Percentiles rank a stretch among this genome's conserved stretches.
These are phyloP conservation scores for Pseudogymnoascus sp. DNA, from an alignment of 2,329 filamentous ascomycete genomes.

Conservation along the genomic window DNA sequence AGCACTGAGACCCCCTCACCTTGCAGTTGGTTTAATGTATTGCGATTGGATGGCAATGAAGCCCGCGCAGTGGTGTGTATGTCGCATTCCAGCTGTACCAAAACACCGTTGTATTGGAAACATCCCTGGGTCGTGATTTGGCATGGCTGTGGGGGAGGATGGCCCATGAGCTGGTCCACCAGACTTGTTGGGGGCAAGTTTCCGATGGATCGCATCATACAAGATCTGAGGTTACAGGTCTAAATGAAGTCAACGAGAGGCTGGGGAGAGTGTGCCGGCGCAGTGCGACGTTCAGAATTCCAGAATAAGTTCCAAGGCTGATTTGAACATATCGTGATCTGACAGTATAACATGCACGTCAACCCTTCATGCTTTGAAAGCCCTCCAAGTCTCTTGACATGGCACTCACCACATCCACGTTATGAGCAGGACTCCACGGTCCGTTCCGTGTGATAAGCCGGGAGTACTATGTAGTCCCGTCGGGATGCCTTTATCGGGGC, in stretches of 20 bases:
- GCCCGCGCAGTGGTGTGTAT: neutral
- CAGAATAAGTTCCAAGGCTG: slow-evolving; percentile 3
- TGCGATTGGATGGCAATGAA: neutral
- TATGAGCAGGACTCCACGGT: neutral
- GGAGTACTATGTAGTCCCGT: neutral
- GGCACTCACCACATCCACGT: neutral
- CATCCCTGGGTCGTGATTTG: neutral
- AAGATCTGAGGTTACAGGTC: slow-evolving; percentile 1
- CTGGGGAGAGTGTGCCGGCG: slow-evolving; percentile 3
- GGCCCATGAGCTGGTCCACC: neutral
- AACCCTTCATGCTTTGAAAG: neutral
- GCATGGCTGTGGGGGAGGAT: neutral
- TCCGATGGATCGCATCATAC: slow-evolving; percentile 8
- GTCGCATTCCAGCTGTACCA: neutral
- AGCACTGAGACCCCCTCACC: neutral
- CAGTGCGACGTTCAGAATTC: slow-evolving; percentile 5
- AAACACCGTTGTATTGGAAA: slow-evolving; percentile 2
- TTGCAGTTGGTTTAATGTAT: neutral
- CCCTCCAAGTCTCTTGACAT: neutral
- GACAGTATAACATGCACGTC: neutral
- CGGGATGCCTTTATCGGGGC: neutral
- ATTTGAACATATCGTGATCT: neutral
- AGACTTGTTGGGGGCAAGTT: slow-evolving; percentile 1
- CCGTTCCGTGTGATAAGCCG: neutral
- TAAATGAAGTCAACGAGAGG: neutral